Evolutionary conservation across 1,284 basidiomycete species (phyloP), one percentile per base, ranked within the genome.

Genomic region (Apiotrichum veenhuisii): DNA sequence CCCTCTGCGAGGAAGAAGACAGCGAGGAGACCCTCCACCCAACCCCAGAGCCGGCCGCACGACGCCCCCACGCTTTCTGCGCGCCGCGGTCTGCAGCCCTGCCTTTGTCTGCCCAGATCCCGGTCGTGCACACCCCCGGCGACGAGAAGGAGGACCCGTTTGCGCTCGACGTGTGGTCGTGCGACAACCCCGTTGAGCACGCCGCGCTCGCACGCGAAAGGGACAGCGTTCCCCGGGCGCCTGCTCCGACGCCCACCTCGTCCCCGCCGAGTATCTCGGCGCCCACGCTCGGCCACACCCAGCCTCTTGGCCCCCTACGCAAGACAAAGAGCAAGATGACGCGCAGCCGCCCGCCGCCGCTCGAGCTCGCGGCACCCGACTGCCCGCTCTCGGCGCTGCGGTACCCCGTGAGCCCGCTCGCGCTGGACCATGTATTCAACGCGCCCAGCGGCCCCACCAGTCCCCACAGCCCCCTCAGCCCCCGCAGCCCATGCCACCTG

Each of bases 1-100:
- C 70, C 23, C 62, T 73, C 15, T 57, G 45, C 34, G 71, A 73
- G 52, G 54, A 57, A 10, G 66, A 64, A 18, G 67, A 66, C 37
- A 41, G 50, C 23, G 38, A 54, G 18, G 23, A 42, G 22, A 14
- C 25, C 10, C 22, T 34, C 20, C 37, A 37, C 3, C 54, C 30
- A 30, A 45, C 14, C 45, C 53, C 17, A 51, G 27, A 23, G 36
- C 27, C 38, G 41, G 42, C 37, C 33, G 34, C 23, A 20, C 17
- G 37, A 2, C 34, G 41, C 38, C 27, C 50, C 20, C 38, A 38
- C 30, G 30, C 25, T 20, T 26, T 26, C 27, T 30, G 15, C 33
- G 34, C 46, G 33, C n/a, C n/a, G 22, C 18, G 15, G 5, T 25
- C 25, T 15, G 18, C 25, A 17, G 7, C 25, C 3, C 11, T 17